Evolutionary conservation across 1,284 basidiomycete species (phyloP).

Genomic region (Paramarasmius palmivorus): DNA sequence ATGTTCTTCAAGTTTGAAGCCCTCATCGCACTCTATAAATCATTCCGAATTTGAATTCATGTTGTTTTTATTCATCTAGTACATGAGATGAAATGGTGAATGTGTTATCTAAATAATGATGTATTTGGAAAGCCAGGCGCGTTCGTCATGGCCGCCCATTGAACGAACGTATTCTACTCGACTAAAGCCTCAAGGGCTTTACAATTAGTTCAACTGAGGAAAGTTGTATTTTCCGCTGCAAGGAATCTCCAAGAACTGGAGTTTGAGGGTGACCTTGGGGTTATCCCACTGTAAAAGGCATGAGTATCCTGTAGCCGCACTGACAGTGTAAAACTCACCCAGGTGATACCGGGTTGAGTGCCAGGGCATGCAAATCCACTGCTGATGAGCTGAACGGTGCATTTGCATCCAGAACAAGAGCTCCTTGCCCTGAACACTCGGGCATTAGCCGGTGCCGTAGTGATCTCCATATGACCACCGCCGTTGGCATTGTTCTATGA

Average conservation of each 20-base stretch:
- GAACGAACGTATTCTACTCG: no score
- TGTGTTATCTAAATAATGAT: no score
- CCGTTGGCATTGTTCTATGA: background rate
- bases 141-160: no score
- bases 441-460: background rate
- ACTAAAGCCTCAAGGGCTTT: no score
- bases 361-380: slow-evolving; percentile 3
- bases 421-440: slow-evolving; percentile 1
- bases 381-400: background rate
- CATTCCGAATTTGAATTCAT: no score
- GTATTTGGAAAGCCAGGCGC: no score
- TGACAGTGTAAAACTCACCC: background rate
- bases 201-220: no score
- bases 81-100: no score
- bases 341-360: slow-evolving; percentile 5
- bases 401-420: slow-evolving; percentile 6
- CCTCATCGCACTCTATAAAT: no score
- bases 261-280: background rate
- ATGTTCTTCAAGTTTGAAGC: no score
- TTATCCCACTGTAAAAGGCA: slow-evolving; percentile 1
- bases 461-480: background rate
- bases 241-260: slow-evolving; percentile 8
- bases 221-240: slow-evolving; percentile 3
- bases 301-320: background rate
- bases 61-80: no score